phyloP scores from a whole-genome alignment of 192 early-diverging fungal species.

The Coemansia umbellata region DNA sequence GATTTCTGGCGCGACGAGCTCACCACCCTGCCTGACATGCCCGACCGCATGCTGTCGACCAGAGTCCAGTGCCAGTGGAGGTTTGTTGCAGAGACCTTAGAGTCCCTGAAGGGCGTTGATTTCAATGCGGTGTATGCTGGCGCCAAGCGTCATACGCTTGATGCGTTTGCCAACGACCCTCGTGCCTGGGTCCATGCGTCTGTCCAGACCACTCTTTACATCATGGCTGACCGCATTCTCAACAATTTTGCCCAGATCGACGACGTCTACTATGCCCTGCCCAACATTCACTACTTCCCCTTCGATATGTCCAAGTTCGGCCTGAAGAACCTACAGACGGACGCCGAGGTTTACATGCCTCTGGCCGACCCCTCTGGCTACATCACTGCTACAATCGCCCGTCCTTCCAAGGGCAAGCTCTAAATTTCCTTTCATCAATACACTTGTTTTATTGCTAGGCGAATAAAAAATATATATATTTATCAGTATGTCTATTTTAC shows the following conservation, averaged over 20 bases:
- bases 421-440: too few species aligned
- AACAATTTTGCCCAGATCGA: conserved; percentile 55
- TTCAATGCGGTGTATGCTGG: conserved; percentile 57
- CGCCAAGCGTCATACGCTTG: conserved; percentile 64
- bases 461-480: neutral
- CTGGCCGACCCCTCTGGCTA: conserved; percentile 69
- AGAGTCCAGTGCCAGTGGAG: conserved; percentile 67
- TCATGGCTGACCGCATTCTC: conserved; percentile 66
- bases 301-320: conserved; percentile 70
- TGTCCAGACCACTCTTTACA: conserved; percentile 77
- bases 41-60: conserved; percentile 77
- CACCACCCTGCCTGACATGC: conserved; percentile 68
- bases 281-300: conserved; percentile 76
- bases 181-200: conserved; percentile 61
- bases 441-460: too few species aligned
- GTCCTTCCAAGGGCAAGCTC: conserved; percentile 36
- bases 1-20: conserved; percentile 70
- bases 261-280: conserved; percentile 66
- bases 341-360: conserved; percentile 72
- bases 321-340: conserved; percentile 62
- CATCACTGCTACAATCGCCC: conserved; percentile 67
- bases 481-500: neutral
- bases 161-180: conserved; percentile 71
- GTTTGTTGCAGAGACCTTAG: conserved; percentile 22
- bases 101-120: conserved; percentile 29